Conservation (phyloP, 2,329 filamentous ascomycete species). For the Colletotrichum musae region DNA sequence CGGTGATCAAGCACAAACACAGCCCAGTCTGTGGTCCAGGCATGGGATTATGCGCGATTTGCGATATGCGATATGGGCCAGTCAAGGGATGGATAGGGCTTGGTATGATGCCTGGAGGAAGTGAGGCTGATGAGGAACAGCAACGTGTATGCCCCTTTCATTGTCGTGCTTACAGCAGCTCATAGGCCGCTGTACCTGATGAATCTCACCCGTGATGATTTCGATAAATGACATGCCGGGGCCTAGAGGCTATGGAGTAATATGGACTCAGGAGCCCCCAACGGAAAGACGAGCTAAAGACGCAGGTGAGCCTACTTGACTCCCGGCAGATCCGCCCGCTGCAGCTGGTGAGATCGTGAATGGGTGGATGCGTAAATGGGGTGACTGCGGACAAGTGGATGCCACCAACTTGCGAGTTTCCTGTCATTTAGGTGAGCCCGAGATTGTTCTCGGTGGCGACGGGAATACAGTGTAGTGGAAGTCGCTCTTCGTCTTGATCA, state of each 20-base stretch:
- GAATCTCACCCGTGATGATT: slow-evolving; percentile 14
- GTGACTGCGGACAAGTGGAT: not conserved
- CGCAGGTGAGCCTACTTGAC: slow-evolving; percentile 28
- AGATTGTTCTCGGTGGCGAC: not conserved
- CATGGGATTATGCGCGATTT: not conserved
- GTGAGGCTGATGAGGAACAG: no score
- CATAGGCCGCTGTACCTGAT: no score
- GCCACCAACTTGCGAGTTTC: slow-evolving; percentile 17
- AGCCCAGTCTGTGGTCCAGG: not conserved
- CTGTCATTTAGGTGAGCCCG: slow-evolving; percentile 29
- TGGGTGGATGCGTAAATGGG: not conserved
- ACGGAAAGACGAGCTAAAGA: slow-evolving; percentile 13
- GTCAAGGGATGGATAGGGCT: no score
- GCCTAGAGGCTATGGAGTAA: no score
- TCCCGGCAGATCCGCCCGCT: slow-evolving; percentile 38
- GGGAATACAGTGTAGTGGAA: no score
- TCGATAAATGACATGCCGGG: slow-evolving; percentile 13
- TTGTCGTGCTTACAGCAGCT: no score
- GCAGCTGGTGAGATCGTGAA: slow-evolving; percentile 10
- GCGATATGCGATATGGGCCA: no score
- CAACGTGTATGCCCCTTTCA: no score
- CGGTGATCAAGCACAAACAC: slow-evolving; percentile 8
- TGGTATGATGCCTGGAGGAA: no score
- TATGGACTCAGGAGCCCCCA: no score
- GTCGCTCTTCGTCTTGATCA: no score